Evolutionary conservation across 1,139 yeast species (phyloP), one percentile per base, ranked within the genome.

Genomic region (Zhuliangozyma blackwelliae): DNA sequence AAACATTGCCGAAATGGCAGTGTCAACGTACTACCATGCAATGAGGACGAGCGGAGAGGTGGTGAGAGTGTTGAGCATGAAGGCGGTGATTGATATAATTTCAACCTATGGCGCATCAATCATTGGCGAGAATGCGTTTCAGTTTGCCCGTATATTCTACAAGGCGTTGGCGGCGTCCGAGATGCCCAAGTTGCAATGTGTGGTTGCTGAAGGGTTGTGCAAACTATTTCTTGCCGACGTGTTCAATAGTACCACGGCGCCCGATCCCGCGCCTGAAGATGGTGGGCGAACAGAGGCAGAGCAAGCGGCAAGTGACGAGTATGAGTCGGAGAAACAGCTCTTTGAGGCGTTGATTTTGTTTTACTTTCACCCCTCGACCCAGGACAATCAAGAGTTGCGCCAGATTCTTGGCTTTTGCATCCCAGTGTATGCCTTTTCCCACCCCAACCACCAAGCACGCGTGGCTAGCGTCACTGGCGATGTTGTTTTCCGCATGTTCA

Each of bases 371-470:
- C 88, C 90, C 0, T 57, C 65, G 3, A 81, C 83, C 34, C 60
- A 75, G 5, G 60, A 65, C 10, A 88, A 89, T 49, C 82, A 77
- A 41, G 78, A 80, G 12, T 65, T 90, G 44, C 73, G 82, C 39
- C 97, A 92, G 59, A 84, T 87, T 1, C 75, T 90, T 41, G 79
- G 95, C 9, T 89, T 87, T 54, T 89, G 96, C 53, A 71, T 92
- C 28, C 97, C 97, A 0, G 96, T 87, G 1, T 89, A 87, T 55
- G 83, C 95, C 27, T 86, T 79, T 54, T 85, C 96, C 29, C 90
- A 84, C 47, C 64, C 72, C 1, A 68, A 66, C 22, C 96, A 89
- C 57, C 97, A 89, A 56, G 70, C 72, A 34, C 70, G 82, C 43
- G 64, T 90, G 52, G 75, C 82, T 6, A 64, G 76, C 19, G 71